Conservation (phyloP, 352 stramenopile species). For the Globisporangium parvum region DNA sequence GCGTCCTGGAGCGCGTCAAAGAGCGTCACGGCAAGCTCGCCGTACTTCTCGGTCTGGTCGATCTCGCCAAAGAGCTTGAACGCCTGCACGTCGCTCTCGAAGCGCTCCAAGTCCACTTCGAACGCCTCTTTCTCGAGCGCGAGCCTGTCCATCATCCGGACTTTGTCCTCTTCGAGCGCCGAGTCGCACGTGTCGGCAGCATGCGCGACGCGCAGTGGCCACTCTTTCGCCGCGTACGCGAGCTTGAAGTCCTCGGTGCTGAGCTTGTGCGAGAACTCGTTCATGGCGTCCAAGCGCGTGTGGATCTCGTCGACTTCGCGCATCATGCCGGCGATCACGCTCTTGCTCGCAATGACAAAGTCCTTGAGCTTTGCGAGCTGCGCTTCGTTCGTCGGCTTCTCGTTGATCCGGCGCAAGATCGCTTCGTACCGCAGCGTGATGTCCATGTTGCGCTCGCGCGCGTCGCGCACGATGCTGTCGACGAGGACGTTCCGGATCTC, state of each 20-base stretch:
- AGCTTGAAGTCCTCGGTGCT: conserved; percentile 86
- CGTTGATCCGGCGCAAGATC: conserved; percentile 86
- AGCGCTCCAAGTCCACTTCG: conserved; percentile 79
- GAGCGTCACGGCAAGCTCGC: conserved; percentile 79
- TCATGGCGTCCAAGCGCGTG: conserved; percentile 55
- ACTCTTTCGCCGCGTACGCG: conserved; percentile 87
- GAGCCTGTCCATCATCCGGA: conserved; percentile 93
- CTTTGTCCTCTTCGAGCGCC: conserved; percentile 88
- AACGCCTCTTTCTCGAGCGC: conserved; percentile 89
- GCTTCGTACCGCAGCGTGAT: conserved; percentile 87
- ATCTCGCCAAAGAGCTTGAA: conserved; percentile 89
- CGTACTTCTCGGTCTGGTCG: conserved; percentile 86
- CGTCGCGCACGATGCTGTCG: conserved; percentile 71
- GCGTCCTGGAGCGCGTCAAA: conserved; percentile 90
- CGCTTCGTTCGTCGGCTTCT: conserved; percentile 91
- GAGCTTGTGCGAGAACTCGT: conserved; percentile 85
- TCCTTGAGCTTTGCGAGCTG: conserved; percentile 87
- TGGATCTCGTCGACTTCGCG: conserved; percentile 75
- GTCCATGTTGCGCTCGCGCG: conserved; percentile 76
- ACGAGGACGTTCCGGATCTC: conserved; percentile 78
- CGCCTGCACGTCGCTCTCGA: conserved; percentile 83
- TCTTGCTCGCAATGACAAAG: conserved; percentile 83
- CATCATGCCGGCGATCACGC: conserved; percentile 70
- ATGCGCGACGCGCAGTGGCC: conserved; percentile 73
- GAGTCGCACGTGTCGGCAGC: conserved; percentile 84